Base-by-base conservation (phyloP, 2,329 filamentous ascomycete genomes). In the Epichloe bromicola region DNA sequence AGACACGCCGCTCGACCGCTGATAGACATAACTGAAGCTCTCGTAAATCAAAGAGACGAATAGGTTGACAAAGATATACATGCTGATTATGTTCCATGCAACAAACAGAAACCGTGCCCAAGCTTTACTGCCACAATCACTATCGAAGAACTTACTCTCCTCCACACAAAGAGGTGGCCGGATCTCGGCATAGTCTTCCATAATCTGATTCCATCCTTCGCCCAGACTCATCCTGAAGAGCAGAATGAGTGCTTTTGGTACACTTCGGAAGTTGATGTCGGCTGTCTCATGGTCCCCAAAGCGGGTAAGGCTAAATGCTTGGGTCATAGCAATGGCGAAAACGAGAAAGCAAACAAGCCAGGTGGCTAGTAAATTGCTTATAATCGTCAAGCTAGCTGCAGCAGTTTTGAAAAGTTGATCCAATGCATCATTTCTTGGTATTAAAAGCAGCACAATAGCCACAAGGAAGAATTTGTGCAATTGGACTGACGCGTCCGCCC, bases 331-430 rank as follows among this genome's bases (percentile, higher is more conserved):
- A 60, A 98, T 98, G 45, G 93, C 91, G 63, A 90, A 98, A 20
- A 96, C 89, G 43, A 98, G 72, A 70, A 97, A 98, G 54, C 98
- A 80, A 2, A 98, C 89, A 56, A 97, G 86, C 93, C 93, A 98
- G 0, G 94, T 98, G 2, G 91, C 91, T 39, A 98, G 73, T 42
- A 98, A 74, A 62, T 96, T 98, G 52, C 85, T 80, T 58, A 98
- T 98, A 17, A 87, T 83, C 2, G 87, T 85, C 59, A 98, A 70
- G 80, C 88, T 95, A 49, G 91, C 93, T 11, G 93, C 93, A 0
- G 91, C 94, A 2, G 94, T 98, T 68, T 98, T 98, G 80, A 98
- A 98, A 0, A 98, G 80, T 65, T 98, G 93, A 64, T 98, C 94
- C 20, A 98, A 78, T 47, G 95, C 90, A 60, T 98, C 94, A 64